Evolutionary conservation across 2,329 filamentous ascomycete species (phyloP).

Genomic region (Phaeosphaeria sp.): DNA sequence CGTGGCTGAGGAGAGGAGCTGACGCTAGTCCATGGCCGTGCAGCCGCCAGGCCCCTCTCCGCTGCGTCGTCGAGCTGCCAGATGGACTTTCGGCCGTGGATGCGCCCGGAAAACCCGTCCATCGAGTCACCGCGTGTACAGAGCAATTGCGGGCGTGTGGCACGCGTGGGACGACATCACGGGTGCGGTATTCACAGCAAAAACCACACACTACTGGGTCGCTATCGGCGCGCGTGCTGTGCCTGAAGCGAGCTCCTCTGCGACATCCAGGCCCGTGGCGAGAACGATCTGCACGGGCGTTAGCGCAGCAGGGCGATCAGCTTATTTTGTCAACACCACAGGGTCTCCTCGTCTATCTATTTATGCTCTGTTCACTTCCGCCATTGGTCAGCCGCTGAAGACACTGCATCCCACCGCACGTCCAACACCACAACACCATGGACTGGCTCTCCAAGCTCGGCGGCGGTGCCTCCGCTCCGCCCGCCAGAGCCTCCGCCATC

Average conservation of each 20-base stretch:
- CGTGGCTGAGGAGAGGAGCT: conserved; percentile 4
- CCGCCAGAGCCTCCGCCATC: conserved; percentile 1
- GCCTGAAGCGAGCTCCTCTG: not conserved
- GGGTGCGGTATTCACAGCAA: not conserved
- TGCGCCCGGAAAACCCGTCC: not conserved
- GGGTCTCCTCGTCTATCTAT: conserved; percentile 23
- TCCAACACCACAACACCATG: conserved; percentile 10
- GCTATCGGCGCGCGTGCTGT: not conserved
- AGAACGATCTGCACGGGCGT: conserved; percentile 10
- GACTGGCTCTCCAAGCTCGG: conserved; percentile 12
- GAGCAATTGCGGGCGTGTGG: not conserved
- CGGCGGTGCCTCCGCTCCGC: conserved; percentile 2
- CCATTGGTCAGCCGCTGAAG: conserved; percentile 22
- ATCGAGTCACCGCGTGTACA: not conserved
- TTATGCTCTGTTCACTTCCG: conserved; percentile 18
- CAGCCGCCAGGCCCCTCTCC: conserved; percentile 2
- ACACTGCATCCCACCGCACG: not conserved
- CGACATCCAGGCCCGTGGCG: conserved; percentile 1
- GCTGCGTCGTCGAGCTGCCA: not conserved
- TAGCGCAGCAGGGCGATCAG: conserved; percentile 23
- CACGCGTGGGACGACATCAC: not conserved
- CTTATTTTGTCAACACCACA: conserved; percentile 24
- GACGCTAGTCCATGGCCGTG: not conserved
- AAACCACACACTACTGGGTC: not conserved
- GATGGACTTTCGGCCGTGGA: not conserved